These are phyloP conservation scores for Capronia americana DNA, from an alignment of 2,329 filamentous ascomycete species.

Conservation along the genomic window DNA sequence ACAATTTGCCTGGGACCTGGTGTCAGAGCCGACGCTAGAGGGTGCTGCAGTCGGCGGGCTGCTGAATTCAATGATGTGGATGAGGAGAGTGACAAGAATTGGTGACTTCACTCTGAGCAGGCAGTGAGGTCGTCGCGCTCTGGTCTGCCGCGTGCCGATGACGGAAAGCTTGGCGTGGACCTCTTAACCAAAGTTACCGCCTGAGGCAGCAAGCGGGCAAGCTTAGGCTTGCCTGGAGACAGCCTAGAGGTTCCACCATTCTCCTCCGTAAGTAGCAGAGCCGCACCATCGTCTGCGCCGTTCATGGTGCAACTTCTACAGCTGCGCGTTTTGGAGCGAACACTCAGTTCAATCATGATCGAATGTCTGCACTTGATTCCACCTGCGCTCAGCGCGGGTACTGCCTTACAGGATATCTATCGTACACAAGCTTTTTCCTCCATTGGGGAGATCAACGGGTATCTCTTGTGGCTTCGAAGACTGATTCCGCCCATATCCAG, in stretches of 20 bases:
- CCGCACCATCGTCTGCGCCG: background rate
- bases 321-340: background rate
- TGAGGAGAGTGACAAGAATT: background rate
- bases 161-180: constrained; percentile 19
- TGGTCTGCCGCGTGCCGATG: constrained; percentile 5
- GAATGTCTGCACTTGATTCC: constrained; percentile 23
- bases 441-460: constrained; percentile 30
- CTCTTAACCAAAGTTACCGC: constrained; percentile 9
- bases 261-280: background rate
- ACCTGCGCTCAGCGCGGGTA: constrained; percentile 34
- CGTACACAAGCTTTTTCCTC: constrained; percentile 32
- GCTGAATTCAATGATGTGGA: background rate
- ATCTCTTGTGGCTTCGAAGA: constrained; percentile 20
- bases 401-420: constrained; percentile 21
- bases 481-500: background rate
- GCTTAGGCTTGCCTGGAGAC: constrained; percentile 1
- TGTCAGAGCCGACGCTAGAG: background rate
- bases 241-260: background rate
- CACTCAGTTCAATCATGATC: background rate
- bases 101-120: background rate
- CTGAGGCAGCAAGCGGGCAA: background rate
- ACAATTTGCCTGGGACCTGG: background rate
- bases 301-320: background rate
- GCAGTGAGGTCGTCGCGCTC: constrained; percentile 5
- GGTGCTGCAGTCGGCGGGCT: background rate